phyloP scores from a whole-genome alignment of 441 rosid species.

The Erysimum cheiri region DNA sequence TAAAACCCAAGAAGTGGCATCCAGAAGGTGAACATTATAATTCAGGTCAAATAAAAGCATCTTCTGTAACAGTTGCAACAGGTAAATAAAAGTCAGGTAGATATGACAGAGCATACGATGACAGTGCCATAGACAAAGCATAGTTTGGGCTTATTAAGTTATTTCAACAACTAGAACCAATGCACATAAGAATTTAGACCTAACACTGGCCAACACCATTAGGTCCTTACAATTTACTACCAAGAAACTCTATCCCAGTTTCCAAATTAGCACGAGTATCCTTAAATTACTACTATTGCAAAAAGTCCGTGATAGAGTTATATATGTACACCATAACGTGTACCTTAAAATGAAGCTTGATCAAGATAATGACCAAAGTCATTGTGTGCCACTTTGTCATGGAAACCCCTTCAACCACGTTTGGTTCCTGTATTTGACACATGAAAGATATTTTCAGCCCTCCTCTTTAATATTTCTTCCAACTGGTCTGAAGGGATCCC shows the following conservation, averaged over 20 bases:
- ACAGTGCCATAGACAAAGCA: slow-evolving; percentile 12
- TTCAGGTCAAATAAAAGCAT: slow-evolving; percentile 19
- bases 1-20: slow-evolving; percentile 31
- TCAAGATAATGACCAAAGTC: slow-evolving; percentile 34
- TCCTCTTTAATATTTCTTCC: slow-evolving; percentile 57
- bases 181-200: slow-evolving; percentile 23
- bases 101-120: slow-evolving; percentile 4
- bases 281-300: not conserved
- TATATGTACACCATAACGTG: not conserved
- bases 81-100: not conserved
- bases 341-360: slow-evolving; percentile 42
- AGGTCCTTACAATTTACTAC: not conserved
- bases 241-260: not conserved
- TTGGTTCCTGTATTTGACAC: slow-evolving; percentile 51
- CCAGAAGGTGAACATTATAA: slow-evolving; percentile 18
- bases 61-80: not conserved
- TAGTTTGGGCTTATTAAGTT: no score
- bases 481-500: slow-evolving; percentile 58
- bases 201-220: slow-evolving; percentile 15
- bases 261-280: slow-evolving; percentile 4
- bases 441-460: slow-evolving; percentile 49
- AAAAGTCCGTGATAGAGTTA: slow-evolving; percentile 1
- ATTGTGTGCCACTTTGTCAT: slow-evolving; percentile 19
- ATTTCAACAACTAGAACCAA: slow-evolving; percentile 14
- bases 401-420: slow-evolving; percentile 31